Evolutionary conservation across 768 basidiomycete species (phyloP).

Genomic region (Auriscalpium orientale): DNA sequence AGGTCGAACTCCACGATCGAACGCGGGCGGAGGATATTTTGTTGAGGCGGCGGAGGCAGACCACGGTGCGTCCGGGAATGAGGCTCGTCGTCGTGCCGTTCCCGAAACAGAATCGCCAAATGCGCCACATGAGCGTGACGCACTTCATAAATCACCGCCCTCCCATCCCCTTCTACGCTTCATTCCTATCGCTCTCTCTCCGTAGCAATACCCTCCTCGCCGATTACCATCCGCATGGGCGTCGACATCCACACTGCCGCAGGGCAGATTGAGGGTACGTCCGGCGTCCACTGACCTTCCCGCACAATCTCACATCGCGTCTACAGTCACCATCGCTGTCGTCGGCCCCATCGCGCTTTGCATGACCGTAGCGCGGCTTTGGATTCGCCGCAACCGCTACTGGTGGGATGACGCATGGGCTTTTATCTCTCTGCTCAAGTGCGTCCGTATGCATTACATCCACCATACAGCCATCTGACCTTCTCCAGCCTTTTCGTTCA

Average conservation of each 20-base stretch:
- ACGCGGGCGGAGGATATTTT: too few species aligned
- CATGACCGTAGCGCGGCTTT: conserved; percentile 18
- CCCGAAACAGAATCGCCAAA: background rate
- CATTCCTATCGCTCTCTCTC: background rate
- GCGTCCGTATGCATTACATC: background rate
- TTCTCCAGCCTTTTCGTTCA: conserved; percentile 13
- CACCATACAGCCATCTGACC: background rate
- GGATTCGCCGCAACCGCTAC: conserved; percentile 16
- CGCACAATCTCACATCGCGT: background rate
- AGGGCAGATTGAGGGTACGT: conserved; percentile 11
- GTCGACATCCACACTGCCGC: conserved; percentile 11
- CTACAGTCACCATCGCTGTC: conserved; percentile 18
- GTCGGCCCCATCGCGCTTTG: conserved; percentile 18
- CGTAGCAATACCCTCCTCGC: background rate
- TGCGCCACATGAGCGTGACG: background rate
- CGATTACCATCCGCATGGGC: conserved; percentile 2
- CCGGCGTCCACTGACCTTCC: too few species aligned
- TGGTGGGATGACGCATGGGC: conserved; percentile 23
- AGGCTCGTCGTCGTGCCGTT: too few species aligned
- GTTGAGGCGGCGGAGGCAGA: too few species aligned
- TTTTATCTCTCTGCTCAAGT: conserved; percentile 17
- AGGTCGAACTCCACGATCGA: too few species aligned
- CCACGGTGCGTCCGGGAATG: too few species aligned
- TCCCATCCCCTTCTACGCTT: background rate
- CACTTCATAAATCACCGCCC: background rate